phyloP scores from a whole-genome alignment of 2,329 filamentous ascomycete genomes.

The Pyricularia grisea region DNA sequence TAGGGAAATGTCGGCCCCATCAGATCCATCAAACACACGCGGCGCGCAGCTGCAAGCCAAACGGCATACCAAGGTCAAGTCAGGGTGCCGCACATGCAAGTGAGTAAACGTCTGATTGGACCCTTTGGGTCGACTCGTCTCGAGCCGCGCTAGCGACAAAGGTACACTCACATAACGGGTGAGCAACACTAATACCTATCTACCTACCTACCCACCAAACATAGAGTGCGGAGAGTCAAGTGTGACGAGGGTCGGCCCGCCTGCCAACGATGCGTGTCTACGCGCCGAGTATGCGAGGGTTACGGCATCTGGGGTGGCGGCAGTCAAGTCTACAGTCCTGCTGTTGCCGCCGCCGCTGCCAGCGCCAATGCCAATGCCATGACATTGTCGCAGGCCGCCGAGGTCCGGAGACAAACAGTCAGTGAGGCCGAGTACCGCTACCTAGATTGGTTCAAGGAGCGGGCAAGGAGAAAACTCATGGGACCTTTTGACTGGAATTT shows the following conservation, averaged over 20 bases:
- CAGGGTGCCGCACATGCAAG: slow-evolving; percentile 9
- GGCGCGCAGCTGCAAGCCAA: background rate
- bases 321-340: background rate
- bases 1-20: background rate
- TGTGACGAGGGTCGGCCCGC: slow-evolving; percentile 15
- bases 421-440: slow-evolving; percentile 20
- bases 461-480: slow-evolving; percentile 25
- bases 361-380: background rate
- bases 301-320: slow-evolving; percentile 13
- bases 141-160: background rate
- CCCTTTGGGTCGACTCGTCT: background rate
- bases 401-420: slow-evolving; percentile 1
- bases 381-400: background rate
- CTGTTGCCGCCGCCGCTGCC: background rate
- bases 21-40: background rate
- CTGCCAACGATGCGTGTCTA: slow-evolving; percentile 13
- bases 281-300: slow-evolving; percentile 14
- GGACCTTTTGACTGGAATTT: slow-evolving; percentile 26
- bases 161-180: background rate
- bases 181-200: background rate
- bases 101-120: background rate
- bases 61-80: slow-evolving; percentile 7
- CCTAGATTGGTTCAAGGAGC: slow-evolving; percentile 33
- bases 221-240: slow-evolving; percentile 15
- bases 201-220: background rate